Conservation (phyloP, 2,329 filamentous ascomycete genomes). For the Didymellaceae sp. region DNA sequence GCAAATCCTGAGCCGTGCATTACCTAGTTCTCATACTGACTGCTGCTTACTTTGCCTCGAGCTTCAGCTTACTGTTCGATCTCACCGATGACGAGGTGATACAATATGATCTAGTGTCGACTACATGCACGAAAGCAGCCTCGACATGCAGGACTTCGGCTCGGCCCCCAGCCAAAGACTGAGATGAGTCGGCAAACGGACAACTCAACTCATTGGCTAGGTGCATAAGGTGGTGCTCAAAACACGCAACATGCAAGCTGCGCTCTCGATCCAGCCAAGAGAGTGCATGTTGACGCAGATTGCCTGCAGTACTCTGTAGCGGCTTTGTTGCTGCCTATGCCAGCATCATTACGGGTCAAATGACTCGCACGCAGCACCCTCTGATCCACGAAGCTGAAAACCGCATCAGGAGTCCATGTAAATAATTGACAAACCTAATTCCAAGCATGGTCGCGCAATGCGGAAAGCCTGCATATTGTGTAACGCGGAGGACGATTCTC, state of each 20-base stretch:
- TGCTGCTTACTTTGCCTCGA: not conserved
- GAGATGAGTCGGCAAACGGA: not conserved
- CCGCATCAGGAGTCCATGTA: not conserved
- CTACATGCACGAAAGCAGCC: conserved; percentile 11
- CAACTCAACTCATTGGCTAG: not conserved
- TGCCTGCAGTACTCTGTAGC: not conserved
- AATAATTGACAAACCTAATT: not conserved
- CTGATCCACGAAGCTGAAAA: not conserved
- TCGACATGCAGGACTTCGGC: conserved; percentile 10
- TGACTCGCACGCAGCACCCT: not conserved
- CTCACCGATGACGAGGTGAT: conserved; percentile 29
- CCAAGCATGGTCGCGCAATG: not conserved
- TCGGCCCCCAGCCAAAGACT: not conserved
- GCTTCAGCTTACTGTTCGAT: conserved; percentile 18
- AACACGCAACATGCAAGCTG: not conserved
- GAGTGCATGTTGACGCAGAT: not conserved
- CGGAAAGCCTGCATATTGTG: not conserved
- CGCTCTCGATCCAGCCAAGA: not conserved
- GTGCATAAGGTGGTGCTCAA: not conserved
- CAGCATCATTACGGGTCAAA: not conserved
- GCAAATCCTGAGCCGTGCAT: not conserved
- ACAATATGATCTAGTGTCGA: conserved; percentile 26
- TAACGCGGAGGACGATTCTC: conserved; percentile 1
- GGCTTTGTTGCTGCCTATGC: not conserved
- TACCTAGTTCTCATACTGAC: not conserved